Percentiles rank a stretch among this genome's conserved stretches.
Conservation (phyloP, 2,329 filamentous ascomycete genomes). For the Cladosporium sphaerospermum region DNA sequence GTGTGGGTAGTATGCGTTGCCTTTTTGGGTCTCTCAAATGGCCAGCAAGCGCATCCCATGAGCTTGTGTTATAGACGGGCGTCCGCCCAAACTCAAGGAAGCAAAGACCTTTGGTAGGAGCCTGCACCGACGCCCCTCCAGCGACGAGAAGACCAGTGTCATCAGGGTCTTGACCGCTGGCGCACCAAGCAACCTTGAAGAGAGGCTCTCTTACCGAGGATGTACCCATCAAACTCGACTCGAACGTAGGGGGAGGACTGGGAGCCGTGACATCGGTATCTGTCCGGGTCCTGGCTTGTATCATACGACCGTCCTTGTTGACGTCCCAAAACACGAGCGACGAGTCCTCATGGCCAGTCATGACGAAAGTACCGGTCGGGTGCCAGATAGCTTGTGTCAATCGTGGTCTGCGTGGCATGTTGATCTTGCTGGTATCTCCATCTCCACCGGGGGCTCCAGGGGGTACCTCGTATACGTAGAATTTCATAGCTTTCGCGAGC, state of each 20-base stretch:
- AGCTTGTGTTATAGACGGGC: slow-evolving; percentile 83
- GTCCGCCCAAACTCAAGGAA: slow-evolving; percentile 86
- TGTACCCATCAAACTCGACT: slow-evolving; percentile 35
- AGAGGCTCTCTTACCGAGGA: slow-evolving; percentile 66
- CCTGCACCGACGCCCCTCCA: slow-evolving; percentile 66
- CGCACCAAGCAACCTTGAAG: slow-evolving; percentile 81
- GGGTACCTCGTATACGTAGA: slow-evolving; percentile 77
- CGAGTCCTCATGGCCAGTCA: slow-evolving; percentile 83
- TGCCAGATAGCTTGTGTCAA: slow-evolving; percentile 88
- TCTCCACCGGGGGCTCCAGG: slow-evolving; percentile 75
- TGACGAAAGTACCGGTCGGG: slow-evolving; percentile 81
- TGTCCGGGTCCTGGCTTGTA: slow-evolving; percentile 76
- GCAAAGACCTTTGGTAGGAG: slow-evolving; percentile 68
- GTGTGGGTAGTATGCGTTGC: slow-evolving; percentile 65
- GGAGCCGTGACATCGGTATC: slow-evolving; percentile 68
- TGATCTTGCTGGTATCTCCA: slow-evolving; percentile 56
- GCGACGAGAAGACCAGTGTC: slow-evolving; percentile 85
- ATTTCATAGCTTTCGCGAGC: slow-evolving; percentile 70
- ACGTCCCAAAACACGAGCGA: slow-evolving; percentile 89
- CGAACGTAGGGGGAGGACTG: slow-evolving; percentile 18
- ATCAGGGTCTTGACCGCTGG: slow-evolving; percentile 77
- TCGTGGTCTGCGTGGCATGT: slow-evolving; percentile 61
- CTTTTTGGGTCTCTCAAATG: slow-evolving; percentile 74
- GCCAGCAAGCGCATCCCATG: slow-evolving; percentile 73
- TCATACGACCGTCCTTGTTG: slow-evolving; percentile 69